Percentiles rank a stretch among this genome's conserved stretches.
phyloP scores from a whole-genome alignment of 345 rosid genomes.

The Aurinia saxatilis region DNA sequence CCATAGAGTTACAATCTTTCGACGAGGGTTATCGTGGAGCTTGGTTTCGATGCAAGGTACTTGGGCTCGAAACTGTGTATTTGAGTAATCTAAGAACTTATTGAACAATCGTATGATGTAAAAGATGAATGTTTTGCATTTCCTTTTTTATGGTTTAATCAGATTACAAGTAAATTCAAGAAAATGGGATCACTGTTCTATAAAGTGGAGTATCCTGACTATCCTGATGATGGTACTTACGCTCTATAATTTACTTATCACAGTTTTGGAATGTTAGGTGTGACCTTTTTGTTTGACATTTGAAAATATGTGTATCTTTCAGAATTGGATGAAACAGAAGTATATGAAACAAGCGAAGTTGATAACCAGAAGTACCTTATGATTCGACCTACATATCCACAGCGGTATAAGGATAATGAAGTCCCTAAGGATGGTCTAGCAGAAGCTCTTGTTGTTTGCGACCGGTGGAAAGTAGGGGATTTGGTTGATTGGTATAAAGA shows the following conservation, averaged over 20 bases:
- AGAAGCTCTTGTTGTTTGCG: conserved; percentile 13
- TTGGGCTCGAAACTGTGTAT: no score
- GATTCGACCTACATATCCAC: conserved; percentile 15
- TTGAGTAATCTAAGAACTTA: no score
- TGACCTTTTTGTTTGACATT: neutral
- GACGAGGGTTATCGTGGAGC: conserved; percentile 60
- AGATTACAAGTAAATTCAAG: conserved; percentile 12
- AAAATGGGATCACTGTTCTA: neutral
- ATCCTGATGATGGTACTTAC: conserved; percentile 6
- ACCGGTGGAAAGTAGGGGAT: conserved; percentile 18
- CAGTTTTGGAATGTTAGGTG: no score
- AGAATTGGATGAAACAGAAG: conserved; percentile 14
- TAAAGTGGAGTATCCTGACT: conserved; percentile 15
- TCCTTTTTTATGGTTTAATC: neutral
- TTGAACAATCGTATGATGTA: no score
- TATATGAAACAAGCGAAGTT: neutral
- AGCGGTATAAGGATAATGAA: neutral
- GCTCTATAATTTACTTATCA: neutral
- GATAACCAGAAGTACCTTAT: neutral
- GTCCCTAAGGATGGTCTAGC: neutral
- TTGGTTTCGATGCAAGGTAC: conserved; percentile 85
- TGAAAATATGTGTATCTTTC: neutral
- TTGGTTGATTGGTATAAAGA: conserved; percentile 23
- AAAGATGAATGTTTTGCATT: neutral
- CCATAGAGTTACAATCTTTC: conserved; percentile 45